Base-by-base conservation (phyloP, 768 basidiomycete species). In the Amanita thiersii region DNA sequence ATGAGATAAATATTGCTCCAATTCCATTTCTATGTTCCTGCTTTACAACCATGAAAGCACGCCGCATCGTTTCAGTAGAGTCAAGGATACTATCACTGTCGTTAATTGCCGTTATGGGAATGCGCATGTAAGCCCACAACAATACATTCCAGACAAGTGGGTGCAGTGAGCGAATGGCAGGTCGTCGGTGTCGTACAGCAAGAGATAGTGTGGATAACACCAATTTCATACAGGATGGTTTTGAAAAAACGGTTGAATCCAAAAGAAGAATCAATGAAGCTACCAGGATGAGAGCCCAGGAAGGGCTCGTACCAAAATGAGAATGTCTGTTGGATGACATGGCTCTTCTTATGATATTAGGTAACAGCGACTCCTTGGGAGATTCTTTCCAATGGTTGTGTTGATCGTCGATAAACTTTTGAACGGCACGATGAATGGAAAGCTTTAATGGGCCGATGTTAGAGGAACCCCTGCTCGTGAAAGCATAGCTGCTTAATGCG, bases 401-500 rank as follows among this genome's bases (percentile, higher is more conserved):
- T 11, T 43, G 25, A 15, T 34, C 39, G 1, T 57, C 50, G 9
- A 64, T 37, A 37, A 61, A 68, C 20, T 44, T 38, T 3, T 51
- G 51, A 41, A 67, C 41, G 14, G 51, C 39, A 21, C 52, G 20
- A 9, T 62, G 58, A 7, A 63, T 45, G 11, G 42, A 25, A 54
- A 38, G 44, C 60, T 56, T 38, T 54, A 52, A 28, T 51, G 55
- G 30, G 45, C 28, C 26, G 48, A 15, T 44, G 43, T 39, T 24
- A 43, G 37, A 36, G 44, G 49, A 19, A 41, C 34, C 1, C 41
- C 37, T 32, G 63, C 49, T 46, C 65, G 69, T 77, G 3, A 66
- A 49, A 8, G 71, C 73, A 39, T 80, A 69, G 2, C 76, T 72
- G 28, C 71, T 68, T 0, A 84, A 62, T 2, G 78, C 76, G 49